Evolutionary conservation across 257 asterid species (phyloP).

Genomic region (Lycium barbarum): DNA sequence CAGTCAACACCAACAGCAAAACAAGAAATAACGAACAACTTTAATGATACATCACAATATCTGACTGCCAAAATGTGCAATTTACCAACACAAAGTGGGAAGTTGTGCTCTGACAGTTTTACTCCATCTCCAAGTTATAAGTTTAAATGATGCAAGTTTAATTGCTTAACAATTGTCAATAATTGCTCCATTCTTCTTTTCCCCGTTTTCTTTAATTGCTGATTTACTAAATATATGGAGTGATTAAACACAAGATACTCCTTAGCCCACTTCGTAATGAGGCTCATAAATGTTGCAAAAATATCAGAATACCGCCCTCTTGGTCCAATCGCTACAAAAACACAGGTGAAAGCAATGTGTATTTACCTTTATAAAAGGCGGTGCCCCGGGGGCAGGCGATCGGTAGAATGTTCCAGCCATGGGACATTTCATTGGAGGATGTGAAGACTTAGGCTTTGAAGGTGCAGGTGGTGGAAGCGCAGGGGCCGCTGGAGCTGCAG

Average conservation of each 20-base stretch:
- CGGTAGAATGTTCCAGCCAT: conserved; percentile 77
- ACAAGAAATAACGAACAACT: background rate
- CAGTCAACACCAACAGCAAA: background rate
- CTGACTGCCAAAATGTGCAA: background rate
- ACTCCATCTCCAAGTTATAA: background rate
- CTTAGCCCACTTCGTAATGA: background rate
- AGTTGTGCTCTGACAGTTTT: background rate
- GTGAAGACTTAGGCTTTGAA: conserved; percentile 56
- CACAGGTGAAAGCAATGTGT: background rate
- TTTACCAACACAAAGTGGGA: background rate
- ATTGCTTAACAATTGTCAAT: background rate
- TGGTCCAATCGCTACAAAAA: background rate
- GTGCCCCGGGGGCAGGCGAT: conserved; percentile 69
- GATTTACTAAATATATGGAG: background rate
- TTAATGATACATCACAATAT: background rate
- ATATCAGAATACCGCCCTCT: background rate
- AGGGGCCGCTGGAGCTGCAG: conserved; percentile 44
- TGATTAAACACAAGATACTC: background rate
- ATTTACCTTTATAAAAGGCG: conserved; percentile 68
- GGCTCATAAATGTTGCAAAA: background rate
- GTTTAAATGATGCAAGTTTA: background rate
- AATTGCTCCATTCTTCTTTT: background rate
- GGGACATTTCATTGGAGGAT: conserved; percentile 71
- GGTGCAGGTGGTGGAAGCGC: conserved; percentile 47
- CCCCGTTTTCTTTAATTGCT: background rate